These are phyloP conservation scores for Deinandra increscens DNA, from an alignment of 129 eudicot species.

Conservation along the genomic window DNA sequence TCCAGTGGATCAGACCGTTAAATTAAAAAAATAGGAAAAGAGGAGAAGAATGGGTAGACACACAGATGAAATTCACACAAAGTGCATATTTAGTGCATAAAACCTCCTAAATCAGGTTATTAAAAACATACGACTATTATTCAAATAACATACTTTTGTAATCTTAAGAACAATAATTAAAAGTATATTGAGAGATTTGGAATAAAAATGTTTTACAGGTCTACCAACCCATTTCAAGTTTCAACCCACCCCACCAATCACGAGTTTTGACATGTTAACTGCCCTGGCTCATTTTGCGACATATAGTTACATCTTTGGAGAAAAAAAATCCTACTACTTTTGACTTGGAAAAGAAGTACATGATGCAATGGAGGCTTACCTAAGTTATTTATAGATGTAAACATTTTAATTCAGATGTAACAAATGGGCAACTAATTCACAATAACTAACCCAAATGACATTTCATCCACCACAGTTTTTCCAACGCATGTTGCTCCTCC, in stretches of 20 bases:
- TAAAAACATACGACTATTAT: not conserved
- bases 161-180: not conserved
- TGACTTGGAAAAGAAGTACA: not conserved
- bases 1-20: not conserved
- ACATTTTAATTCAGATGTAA: not conserved
- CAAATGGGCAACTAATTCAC: not conserved
- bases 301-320: not conserved
- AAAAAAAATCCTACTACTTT: not conserved
- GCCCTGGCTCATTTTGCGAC: not conserved
- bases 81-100: not conserved
- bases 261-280: not conserved
- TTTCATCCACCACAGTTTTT: slow-evolving; percentile 80
- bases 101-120: slow-evolving; percentile 4
- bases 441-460: slow-evolving; percentile 71
- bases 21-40: not conserved
- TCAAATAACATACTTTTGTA: not conserved
- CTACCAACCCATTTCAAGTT: not conserved
- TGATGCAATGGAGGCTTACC: not conserved
- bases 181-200: not conserved
- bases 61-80: not conserved
- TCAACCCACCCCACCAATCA: not conserved
- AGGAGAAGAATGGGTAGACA: not conserved
- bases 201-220: not conserved
- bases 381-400: not conserved
- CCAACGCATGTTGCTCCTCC: slow-evolving; percentile 97